Base-by-base conservation (phyloP, 2,329 filamentous ascomycete genomes). In the Knufia petricola region DNA sequence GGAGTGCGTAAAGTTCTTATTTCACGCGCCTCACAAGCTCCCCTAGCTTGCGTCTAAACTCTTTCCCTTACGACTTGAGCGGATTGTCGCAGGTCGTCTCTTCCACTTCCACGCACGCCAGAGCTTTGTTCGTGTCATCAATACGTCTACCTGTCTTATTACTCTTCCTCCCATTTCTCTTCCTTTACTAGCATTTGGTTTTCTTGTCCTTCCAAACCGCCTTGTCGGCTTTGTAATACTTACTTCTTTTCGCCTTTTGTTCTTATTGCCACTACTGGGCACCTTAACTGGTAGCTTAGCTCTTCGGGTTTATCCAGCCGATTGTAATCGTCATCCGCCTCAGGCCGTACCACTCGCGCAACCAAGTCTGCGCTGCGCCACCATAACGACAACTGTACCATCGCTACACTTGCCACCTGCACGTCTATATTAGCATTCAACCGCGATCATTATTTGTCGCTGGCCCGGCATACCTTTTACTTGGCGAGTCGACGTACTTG, bases 111-210 rank as follows among this genome's bases (percentile, higher is more conserved):
- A 36, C 30, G 30, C 42, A 45, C 42, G 42, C 42, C 42, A 36
- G 32, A 17, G 15, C 32, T 30, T 31, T 38, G 30, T 37, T 46
- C 41, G 41, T 45, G 43, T 46, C 20, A 37, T 38, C 43, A 38
- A 37, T 13, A 36, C 43, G 32, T 46, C 43, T 19, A 38, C 31
- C 30, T 46, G 4, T 7, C 15, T 30, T 21, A 20, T 48, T 36
- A 19, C 2, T 28, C 26, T 32, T n/a, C 24, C 45, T 41, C 26
- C 21, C 7, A 50, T 52, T 23, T 62, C 64, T 42, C 59, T 59
- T 31, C 56, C 55, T 2, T 56, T 55, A 24, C 51, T 56, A 46
- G 42, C 45, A 3, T 50, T 50, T 42, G 49, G 50, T 10, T 54
- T 49, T 21, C 13, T 53, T 54, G 21, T 46, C 45, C 41, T 52